Base-by-base conservation (phyloP, 257 asterid genomes). In the Solanum chilense region DNA sequence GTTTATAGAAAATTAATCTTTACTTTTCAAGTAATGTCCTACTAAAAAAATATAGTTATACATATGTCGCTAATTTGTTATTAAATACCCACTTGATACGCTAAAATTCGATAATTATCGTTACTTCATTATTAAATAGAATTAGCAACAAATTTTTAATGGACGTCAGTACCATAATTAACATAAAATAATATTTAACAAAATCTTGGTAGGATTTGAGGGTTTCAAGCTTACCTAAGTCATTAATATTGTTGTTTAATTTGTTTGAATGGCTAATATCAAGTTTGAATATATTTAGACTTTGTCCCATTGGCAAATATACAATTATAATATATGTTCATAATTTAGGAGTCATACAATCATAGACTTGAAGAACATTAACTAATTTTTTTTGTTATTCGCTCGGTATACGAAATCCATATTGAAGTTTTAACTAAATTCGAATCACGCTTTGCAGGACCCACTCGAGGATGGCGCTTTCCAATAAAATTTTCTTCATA, bases 401-500 rank as follows among this genome's bases (percentile, higher is more conserved):
- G 7, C 2, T 37, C 7, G 6, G 7, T 37, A 37, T 37, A 37
- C 0, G 39, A 37, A 6, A 5, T 37, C 0, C 7, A 37, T 37
- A 37, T 37, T 37, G 0, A 37, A 35, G 6, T 5, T 35, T 5
- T 35, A 0, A 35, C 1, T 35, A 35, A 35, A 35, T 5, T 35
- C 0, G 7, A 35, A 35, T 35, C 39, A 5, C 39, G 39, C 1
- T 37, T 5, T 37, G 2, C 0, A 37, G 39, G 7, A 37, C 0
- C 0, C 39, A 1, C 0, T 37, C 39, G 39, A 6, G 39, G 0
- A 6, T 5, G 6, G 0, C 7, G 1, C 39, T 37, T 37, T 5
- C 39, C 7, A 37, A 37, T 37, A 37, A 5, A 5, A 6, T 5
- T 5, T 5, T 35, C 7, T 35, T 0, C 7, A 35, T 35, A 35